Base-by-base conservation (phyloP, 306 rosid genomes). In the Acacia confusa region DNA sequence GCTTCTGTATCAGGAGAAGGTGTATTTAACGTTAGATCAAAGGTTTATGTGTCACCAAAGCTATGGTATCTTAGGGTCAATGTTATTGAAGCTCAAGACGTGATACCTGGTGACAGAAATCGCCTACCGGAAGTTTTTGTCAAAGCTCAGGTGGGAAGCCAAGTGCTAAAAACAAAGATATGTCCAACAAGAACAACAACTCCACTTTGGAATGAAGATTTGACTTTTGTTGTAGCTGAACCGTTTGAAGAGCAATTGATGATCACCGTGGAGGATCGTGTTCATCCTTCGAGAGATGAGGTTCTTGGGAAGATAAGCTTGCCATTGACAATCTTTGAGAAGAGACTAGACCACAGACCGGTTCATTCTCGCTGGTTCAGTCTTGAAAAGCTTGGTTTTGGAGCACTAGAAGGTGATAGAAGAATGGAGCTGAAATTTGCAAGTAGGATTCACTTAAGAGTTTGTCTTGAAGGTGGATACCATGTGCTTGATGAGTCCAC, bases 401-500 rank as follows among this genome's bases (percentile, higher is more conserved):
- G 99, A 36, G 52, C 86, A 55, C 65, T 95, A 44, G 99, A 95
- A 85, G 89, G 90, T 40, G 98, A 95, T 74, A 84, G 98, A 82
- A 88, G 97, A 66, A 95, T 92, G n/a, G 98, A 95, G 79, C 88
- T 84, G 22, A 95, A 93, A 79, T 95, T 95, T 74, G 89, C 98
- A 2, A 95, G 94, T 74, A 87, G 90, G 81, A 74, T 95, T 85
- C 99, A 95, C 90, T 66, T 95, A 25, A 87, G 98, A 84, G 89
- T 87, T 76, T 95, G 94, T 84, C 99, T 95, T 80, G 99, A 93
- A 86, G 99, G 99, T 69, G 99, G 99, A 66, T 95, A 95, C 85
- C 99, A 95, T 76, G 99, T 95, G 24, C 83, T 95, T 22, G 98
- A 95, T 74, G 99, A 95, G 81, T 93, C 99, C 71, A 87, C 99